Evolutionary conservation across 805 yeast genomes (phyloP).

Genomic region (Candida adriatica): DNA sequence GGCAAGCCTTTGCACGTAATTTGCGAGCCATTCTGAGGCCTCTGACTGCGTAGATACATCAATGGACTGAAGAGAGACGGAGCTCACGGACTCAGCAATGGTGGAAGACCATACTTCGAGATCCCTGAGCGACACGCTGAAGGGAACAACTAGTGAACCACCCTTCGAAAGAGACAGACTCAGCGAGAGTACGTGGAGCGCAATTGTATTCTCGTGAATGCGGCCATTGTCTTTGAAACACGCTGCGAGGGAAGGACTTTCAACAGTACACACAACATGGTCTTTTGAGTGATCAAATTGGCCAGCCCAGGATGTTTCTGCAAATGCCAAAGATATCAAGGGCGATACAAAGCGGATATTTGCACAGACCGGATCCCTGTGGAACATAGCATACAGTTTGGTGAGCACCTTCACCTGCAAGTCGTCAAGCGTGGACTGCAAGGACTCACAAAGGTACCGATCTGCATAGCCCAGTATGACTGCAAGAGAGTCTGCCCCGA

Average conservation of each 20-base stretch:
- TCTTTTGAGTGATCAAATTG: conserved; percentile 12
- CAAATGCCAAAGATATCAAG: conserved; percentile 31
- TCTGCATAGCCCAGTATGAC: conserved; percentile 32
- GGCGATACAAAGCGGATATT: conserved; percentile 47
- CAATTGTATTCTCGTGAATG: conserved; percentile 7
- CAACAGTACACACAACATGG: conserved; percentile 8
- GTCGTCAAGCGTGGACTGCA: conserved; percentile 51
- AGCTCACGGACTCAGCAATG: conserved; percentile 8
- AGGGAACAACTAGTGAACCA: not conserved
- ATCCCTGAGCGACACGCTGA: conserved; percentile 11
- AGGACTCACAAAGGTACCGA: conserved; percentile 29
- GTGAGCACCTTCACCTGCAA: conserved; percentile 55
- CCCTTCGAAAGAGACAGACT: conserved; percentile 3
- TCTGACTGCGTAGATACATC: conserved; percentile 27
- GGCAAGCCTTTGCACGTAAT: conserved; percentile 15
- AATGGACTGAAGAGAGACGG: conserved; percentile 24
- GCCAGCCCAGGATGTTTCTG: conserved; percentile 24
- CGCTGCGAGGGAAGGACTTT: conserved; percentile 20
- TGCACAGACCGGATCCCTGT: conserved; percentile 28
- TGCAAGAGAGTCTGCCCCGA: conserved; percentile 39
- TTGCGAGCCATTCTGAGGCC: conserved; percentile 29
- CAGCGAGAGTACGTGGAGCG: conserved; percentile 14
- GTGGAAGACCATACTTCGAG: conserved; percentile 28
- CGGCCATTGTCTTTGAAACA: conserved; percentile 11
- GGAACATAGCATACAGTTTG: conserved; percentile 31